These are phyloP conservation scores for Cucumis cinereus DNA, from an alignment of 306 rosid species.

Conservation along the genomic window DNA sequence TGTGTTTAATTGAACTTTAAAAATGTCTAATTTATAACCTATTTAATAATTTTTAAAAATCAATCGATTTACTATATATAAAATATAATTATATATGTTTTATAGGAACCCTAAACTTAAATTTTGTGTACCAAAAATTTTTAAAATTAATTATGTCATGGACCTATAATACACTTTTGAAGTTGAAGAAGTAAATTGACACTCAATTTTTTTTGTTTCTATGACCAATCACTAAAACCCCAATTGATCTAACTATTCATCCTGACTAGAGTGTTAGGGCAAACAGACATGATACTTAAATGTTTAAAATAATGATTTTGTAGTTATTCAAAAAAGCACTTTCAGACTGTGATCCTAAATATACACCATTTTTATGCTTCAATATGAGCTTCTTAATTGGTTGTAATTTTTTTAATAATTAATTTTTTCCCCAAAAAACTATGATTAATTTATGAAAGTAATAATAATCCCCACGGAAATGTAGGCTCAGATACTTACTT, in stretches of 20 bases:
- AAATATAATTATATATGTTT: too few species aligned
- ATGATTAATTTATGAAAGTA: conserved; percentile 20
- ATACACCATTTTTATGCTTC: background rate
- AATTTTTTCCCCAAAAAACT: background rate
- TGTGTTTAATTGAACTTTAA: too few species aligned
- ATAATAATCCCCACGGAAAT: conserved; percentile 64
- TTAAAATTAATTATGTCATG: too few species aligned
- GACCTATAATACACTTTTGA: too few species aligned
- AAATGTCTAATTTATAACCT: too few species aligned
- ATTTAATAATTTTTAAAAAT: too few species aligned
- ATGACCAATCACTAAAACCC: background rate
- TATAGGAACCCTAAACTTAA: too few species aligned
- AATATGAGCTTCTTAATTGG: background rate
- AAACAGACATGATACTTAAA: background rate
- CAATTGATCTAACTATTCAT: background rate
- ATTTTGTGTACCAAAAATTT: too few species aligned
- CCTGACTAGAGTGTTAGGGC: background rate
- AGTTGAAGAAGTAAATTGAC: too few species aligned
- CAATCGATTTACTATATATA: too few species aligned
- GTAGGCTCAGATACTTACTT: conserved; percentile 37
- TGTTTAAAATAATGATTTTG: background rate
- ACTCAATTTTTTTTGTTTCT: too few species aligned
- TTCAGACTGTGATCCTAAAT: background rate
- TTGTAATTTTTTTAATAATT: background rate
- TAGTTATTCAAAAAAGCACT: background rate